These are phyloP conservation scores for Tulasnella sp. DNA, from an alignment of 768 basidiomycete species.

Conservation along the genomic window DNA sequence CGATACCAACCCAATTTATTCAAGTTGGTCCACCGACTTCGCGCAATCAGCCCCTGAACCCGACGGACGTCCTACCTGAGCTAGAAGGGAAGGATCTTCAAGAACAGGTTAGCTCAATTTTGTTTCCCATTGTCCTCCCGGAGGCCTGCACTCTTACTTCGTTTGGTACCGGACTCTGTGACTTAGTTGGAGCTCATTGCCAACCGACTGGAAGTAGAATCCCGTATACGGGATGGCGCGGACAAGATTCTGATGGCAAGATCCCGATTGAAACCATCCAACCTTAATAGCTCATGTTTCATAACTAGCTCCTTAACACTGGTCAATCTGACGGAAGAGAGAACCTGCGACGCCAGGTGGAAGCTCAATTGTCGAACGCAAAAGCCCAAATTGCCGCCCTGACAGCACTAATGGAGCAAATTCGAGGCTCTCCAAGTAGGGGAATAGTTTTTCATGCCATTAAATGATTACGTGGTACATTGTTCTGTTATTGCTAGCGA, in stretches of 20 bases:
- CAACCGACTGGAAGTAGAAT: slow-evolving; percentile 67
- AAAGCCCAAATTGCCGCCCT: slow-evolving; percentile 68
- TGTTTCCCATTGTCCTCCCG: not conserved
- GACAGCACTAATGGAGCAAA: slow-evolving; percentile 51
- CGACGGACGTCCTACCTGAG: slow-evolving; percentile 39
- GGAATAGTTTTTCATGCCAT: not conserved
- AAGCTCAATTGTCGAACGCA: slow-evolving; percentile 73
- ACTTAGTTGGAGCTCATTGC: slow-evolving; percentile 65
- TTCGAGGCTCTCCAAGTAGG: slow-evolving; percentile 36
- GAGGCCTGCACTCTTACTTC: not conserved
- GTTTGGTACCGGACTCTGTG: not conserved
- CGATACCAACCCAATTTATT: not conserved
- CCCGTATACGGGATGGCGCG: slow-evolving; percentile 84
- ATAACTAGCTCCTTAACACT: slow-evolving; percentile 35
- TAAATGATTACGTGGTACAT: slow-evolving; percentile 19
- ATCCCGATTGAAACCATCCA: slow-evolving; percentile 46
- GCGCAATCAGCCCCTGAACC: slow-evolving; percentile 11
- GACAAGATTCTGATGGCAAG: slow-evolving; percentile 77
- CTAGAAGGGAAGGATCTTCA: slow-evolving; percentile 48
- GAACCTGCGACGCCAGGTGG: slow-evolving; percentile 64
- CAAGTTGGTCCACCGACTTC: not conserved
- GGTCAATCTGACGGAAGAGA: slow-evolving; percentile 45
- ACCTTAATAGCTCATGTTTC: not conserved
- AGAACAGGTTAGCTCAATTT: slow-evolving; percentile 41
- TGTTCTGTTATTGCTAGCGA: not conserved